A percentile compares a stretch with the other conserved stretches of the same genome.
These are phyloP conservation scores for Exophiala viscosa DNA, from an alignment of 2,329 filamentous ascomycete genomes.

Conservation along the genomic window DNA sequence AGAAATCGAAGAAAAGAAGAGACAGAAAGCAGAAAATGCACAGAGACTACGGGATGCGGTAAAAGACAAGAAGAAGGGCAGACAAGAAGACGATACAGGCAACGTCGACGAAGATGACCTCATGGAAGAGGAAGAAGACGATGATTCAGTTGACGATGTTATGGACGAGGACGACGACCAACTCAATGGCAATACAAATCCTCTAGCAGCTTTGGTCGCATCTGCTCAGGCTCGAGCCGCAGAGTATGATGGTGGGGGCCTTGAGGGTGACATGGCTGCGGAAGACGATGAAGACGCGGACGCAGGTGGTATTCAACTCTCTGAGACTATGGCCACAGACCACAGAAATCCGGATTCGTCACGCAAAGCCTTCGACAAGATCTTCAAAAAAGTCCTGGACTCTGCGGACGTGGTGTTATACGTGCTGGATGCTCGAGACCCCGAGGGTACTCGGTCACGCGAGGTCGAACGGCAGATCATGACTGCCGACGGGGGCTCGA, in stretches of 20 bases:
- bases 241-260: constrained; percentile 66
- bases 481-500: constrained; percentile 77
- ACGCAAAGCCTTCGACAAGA: constrained; percentile 86
- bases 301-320: constrained; percentile 42
- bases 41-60: constrained; percentile 67
- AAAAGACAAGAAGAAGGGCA: constrained; percentile 50
- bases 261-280: constrained; percentile 57
- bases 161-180: constrained; percentile 52
- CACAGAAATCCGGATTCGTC: constrained; percentile 56
- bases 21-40: constrained; percentile 75
- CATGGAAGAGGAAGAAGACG: constrained; percentile 45
- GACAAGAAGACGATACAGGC: constrained; percentile 48
- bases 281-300: constrained; percentile 46
- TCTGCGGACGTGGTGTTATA: constrained; percentile 92
- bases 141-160: constrained; percentile 47
- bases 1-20: constrained; percentile 86
- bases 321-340: constrained; percentile 20
- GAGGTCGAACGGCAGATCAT: constrained; percentile 89
- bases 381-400: constrained; percentile 90
- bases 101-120: constrained; percentile 46
- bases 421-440: constrained; percentile 84
- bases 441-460: constrained; percentile 82
- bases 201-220: constrained; percentile 86
- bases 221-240: constrained; percentile 75
- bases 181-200: constrained; percentile 69